These are phyloP conservation scores for Russula compacta DNA, from an alignment of 768 basidiomycete species.

Conservation along the genomic window DNA sequence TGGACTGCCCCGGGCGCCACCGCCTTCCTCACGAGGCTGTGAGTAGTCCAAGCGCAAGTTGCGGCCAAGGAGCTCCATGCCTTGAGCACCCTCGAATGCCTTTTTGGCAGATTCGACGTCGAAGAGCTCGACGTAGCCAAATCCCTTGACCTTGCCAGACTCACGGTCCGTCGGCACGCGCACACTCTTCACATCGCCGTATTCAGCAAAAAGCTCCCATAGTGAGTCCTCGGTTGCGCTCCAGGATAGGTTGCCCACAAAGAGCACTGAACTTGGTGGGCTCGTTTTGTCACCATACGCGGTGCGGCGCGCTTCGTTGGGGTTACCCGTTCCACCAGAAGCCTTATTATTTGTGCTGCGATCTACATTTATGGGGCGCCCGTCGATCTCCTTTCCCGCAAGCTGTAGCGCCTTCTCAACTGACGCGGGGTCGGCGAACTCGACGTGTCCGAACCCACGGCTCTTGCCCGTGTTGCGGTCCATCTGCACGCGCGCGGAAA, in stretches of 20 bases:
- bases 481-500: conserved; percentile 79
- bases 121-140: conserved; percentile 93
- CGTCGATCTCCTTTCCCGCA: conserved; percentile 87
- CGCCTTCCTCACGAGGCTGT: conserved; percentile 62
- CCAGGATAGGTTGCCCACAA: conserved; percentile 87
- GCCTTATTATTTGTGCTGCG: conserved; percentile 51
- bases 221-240: conserved; percentile 70
- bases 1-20: conserved; percentile 41
- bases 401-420: conserved; percentile 74
- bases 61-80: conserved; percentile 75
- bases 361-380: conserved; percentile 81
- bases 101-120: conserved; percentile 71
- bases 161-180: conserved; percentile 91
- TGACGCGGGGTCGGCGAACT: conserved; percentile 60
- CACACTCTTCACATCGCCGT: conserved; percentile 76
- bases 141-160: conserved; percentile 84
- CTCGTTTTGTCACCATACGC: conserved; percentile 64
- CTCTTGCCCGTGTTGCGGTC: conserved; percentile 77
- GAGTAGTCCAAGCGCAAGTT: conserved; percentile 63
- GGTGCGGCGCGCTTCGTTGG: conserved; percentile 61
- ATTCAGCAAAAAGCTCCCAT: conserved; percentile 86
- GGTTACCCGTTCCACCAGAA: conserved; percentile 25
- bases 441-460: conserved; percentile 78
- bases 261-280: conserved; percentile 67
- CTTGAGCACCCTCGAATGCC: conserved; percentile 61